A percentile compares a stretch with the other conserved stretches of the same genome.
Conservation (phyloP, 2,329 filamentous ascomycete species). For the Apiospora koreana region DNA sequence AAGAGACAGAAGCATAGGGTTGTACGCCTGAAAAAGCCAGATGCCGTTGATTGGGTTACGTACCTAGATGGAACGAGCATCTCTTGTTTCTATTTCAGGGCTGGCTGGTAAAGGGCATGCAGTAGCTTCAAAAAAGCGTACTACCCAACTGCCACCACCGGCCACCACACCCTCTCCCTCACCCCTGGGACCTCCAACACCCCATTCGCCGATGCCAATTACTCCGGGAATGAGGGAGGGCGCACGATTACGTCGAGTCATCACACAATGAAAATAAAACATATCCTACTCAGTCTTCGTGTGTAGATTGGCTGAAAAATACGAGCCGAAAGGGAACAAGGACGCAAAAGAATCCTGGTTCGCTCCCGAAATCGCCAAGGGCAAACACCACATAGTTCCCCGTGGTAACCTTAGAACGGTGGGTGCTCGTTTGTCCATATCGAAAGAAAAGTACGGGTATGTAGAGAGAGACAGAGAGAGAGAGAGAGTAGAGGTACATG, state of each 20-base stretch:
- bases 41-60: background rate
- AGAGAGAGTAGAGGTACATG: background rate
- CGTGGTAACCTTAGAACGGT: background rate
- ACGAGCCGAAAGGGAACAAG: background rate
- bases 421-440: conserved; percentile 2
- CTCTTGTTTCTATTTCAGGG: background rate
- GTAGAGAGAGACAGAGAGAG: background rate
- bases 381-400: background rate
- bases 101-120: background rate
- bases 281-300: background rate
- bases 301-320: background rate
- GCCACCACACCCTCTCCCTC: background rate
- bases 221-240: background rate
- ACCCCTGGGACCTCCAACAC: background rate
- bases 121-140: background rate
- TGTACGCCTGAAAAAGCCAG: background rate
- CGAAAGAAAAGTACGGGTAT: background rate
- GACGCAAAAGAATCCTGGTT: background rate
- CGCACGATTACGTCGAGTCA: background rate
- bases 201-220: background rate
- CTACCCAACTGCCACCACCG: background rate
- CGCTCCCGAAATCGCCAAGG: background rate
- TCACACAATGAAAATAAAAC: background rate
- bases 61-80: background rate
- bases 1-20: background rate